These are phyloP conservation scores for Ogataea henricii DNA, from an alignment of 805 yeast genomes.

Conservation along the genomic window DNA sequence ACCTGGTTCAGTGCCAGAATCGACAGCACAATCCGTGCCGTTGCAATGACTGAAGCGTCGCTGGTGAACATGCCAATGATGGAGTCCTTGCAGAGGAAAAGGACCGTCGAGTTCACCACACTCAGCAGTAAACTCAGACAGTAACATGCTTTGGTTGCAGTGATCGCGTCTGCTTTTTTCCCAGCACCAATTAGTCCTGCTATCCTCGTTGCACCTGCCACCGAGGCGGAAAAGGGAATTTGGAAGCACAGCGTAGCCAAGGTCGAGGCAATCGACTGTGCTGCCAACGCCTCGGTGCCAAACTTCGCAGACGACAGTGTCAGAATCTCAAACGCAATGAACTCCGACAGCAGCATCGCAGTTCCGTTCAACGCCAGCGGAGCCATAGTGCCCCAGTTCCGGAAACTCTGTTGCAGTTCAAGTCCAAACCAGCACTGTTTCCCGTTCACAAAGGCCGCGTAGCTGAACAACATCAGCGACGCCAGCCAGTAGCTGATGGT, in stretches of 20 bases:
- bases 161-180: conserved; percentile 13
- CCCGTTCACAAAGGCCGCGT: conserved; percentile 43
- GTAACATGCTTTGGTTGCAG: conserved; percentile 17
- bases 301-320: conserved; percentile 64
- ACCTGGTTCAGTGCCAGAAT: conserved; percentile 37
- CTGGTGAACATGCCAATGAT: conserved; percentile 22
- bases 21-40: conserved; percentile 17
- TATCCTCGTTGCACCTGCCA: conserved; percentile 70
- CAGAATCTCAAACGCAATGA: conserved; percentile 68
- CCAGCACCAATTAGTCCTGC: conserved; percentile 67
- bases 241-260: conserved; percentile 63
- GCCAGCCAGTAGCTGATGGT: conserved; percentile 65
- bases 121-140: conserved; percentile 12
- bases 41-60: conserved; percentile 18
- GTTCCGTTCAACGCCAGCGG: conserved; percentile 63
- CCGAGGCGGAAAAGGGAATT: conserved; percentile 65
- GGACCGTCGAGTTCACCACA: conserved; percentile 13
- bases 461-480: conserved; percentile 50
- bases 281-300: conserved; percentile 58
- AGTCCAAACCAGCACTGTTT: conserved; percentile 35
- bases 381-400: conserved; percentile 60
- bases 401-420: conserved; percentile 34
- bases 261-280: conserved; percentile 67
- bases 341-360: conserved; percentile 71
- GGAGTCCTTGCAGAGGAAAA: conserved; percentile 14